phyloP scores from a whole-genome alignment of 75 land plant species.

The Azolla pinnata region DNA sequence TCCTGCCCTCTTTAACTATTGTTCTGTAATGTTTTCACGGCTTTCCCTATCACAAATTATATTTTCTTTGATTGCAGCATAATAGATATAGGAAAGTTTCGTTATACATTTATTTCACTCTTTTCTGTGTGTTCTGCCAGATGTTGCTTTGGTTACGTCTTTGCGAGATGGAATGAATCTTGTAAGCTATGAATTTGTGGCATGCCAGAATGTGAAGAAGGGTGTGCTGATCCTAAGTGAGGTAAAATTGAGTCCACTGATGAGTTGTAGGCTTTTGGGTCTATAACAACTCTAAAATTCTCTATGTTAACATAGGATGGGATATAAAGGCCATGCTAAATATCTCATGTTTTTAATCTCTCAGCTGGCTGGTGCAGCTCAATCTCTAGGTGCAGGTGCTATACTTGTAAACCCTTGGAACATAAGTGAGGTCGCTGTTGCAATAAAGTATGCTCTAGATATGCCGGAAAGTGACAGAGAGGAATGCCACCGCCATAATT shows the following conservation, averaged over 20 bases:
- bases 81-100: too few relatives aligned
- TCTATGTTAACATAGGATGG: neutral
- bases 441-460: conserved; percentile 69
- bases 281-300: too few relatives aligned
- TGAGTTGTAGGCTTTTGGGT: too few relatives aligned
- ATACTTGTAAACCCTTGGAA: conserved; percentile 98
- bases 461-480: conserved; percentile 82
- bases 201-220: conserved; percentile 89
- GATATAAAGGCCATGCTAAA: neutral
- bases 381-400: conserved; percentile 97
- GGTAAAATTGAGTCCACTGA: too few relatives aligned
- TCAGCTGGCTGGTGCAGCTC: conserved; percentile 99
- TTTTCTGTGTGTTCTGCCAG: too few relatives aligned
- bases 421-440: conserved; percentile 77
- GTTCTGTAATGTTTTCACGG: too few relatives aligned
- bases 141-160: conserved; percentile 91
- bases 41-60: neutral
- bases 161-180: conserved; percentile 99
- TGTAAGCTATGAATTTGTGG: conserved; percentile 98
- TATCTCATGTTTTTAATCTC: neutral
- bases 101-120: too few relatives aligned
- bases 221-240: conserved; percentile 95
- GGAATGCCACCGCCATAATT: conserved; percentile 83
- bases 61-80: neutral
- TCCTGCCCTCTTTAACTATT: too few relatives aligned